Evolutionary conservation across 352 stramenopile species (phyloP).

Genomic region (Globisporangium nunn): DNA sequence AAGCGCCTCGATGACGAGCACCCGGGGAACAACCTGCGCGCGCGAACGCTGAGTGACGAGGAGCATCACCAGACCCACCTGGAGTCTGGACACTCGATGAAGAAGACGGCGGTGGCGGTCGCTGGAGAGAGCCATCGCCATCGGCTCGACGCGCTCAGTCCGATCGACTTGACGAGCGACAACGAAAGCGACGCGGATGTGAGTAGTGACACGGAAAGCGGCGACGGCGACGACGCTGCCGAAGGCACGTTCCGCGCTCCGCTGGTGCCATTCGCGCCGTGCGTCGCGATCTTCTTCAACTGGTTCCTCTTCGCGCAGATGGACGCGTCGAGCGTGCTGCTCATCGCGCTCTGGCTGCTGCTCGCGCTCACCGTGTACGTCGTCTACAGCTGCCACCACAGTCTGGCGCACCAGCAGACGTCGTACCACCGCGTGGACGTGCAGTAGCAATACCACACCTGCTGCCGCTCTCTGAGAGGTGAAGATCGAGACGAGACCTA

Average conservation of each 20-base stretch:
- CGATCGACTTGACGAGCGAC: not conserved
- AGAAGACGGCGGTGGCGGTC: conserved; percentile 7
- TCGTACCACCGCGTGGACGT: conserved; percentile 43
- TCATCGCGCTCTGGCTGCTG: conserved; percentile 64
- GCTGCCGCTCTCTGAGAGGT: conserved; percentile 17
- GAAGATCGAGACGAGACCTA: conserved; percentile 12
- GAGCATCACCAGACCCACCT: conserved; percentile 4
- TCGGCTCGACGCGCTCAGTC: not conserved
- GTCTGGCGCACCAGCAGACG: conserved; percentile 61
- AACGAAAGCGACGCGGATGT: conserved; percentile 1
- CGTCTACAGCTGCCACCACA: conserved; percentile 63
- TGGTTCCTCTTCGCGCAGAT: conserved; percentile 86
- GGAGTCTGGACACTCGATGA: conserved; percentile 8
- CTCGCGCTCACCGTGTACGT: conserved; percentile 64
- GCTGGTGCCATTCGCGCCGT: conserved; percentile 70
- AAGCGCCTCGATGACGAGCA: conserved; percentile 7
- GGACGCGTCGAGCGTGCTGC: conserved; percentile 47
- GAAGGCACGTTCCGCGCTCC: conserved; percentile 47
- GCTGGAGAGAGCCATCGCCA: conserved; percentile 1
- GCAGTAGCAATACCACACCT: conserved; percentile 15
- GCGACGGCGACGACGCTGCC: conserved; percentile 1
- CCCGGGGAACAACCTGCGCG: conserved; percentile 1
- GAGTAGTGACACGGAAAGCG: not conserved
- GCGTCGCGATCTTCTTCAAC: conserved; percentile 83
- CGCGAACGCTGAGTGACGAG: conserved; percentile 13